These are phyloP conservation scores for Myriosclerotinia curreyana DNA, from an alignment of 2,329 filamentous ascomycete genomes.

Conservation along the genomic window DNA sequence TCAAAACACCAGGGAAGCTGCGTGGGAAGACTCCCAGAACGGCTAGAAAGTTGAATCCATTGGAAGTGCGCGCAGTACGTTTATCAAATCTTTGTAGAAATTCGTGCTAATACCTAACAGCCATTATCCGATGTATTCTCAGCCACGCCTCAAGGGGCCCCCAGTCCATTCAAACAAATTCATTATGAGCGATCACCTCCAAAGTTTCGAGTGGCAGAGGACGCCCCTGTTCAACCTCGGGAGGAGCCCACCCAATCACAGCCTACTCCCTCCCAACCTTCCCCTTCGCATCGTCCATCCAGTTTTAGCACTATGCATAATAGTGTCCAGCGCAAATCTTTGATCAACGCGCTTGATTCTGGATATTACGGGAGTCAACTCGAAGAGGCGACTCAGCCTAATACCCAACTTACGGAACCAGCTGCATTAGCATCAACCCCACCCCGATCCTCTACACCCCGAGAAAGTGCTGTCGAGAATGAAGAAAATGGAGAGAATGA, in stretches of 20 bases:
- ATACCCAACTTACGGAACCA: constrained; percentile 27
- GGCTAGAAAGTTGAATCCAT: constrained; percentile 55
- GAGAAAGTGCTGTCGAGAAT: constrained; percentile 13
- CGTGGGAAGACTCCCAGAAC: constrained; percentile 79
- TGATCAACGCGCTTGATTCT: constrained; percentile 53
- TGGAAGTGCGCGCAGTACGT: constrained; percentile 63
- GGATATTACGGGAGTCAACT: constrained; percentile 68
- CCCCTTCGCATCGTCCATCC: constrained; percentile 3
- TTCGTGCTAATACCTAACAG: constrained; percentile 41
- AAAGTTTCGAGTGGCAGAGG: constrained; percentile 58
- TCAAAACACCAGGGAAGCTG: constrained; percentile 86
- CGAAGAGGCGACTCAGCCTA: constrained; percentile 25
- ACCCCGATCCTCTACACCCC: constrained; percentile 13
- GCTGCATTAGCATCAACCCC: constrained; percentile 5
- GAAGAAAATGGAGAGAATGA: neutral
- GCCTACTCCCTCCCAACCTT: neutral
- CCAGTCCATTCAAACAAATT: constrained; percentile 42
- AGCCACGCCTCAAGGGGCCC: constrained; percentile 52
- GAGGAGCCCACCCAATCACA: constrained; percentile 14
- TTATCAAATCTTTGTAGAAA: constrained; percentile 10
- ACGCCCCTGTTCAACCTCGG: constrained; percentile 39
- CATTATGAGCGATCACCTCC: constrained; percentile 41
- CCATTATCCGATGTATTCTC: constrained; percentile 60
- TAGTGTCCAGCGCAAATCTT: constrained; percentile 32
- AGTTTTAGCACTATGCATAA: constrained; percentile 19